Evolutionary conservation across 441 rosid species (phyloP).

Genomic region (Gossypium schwendimanii): DNA sequence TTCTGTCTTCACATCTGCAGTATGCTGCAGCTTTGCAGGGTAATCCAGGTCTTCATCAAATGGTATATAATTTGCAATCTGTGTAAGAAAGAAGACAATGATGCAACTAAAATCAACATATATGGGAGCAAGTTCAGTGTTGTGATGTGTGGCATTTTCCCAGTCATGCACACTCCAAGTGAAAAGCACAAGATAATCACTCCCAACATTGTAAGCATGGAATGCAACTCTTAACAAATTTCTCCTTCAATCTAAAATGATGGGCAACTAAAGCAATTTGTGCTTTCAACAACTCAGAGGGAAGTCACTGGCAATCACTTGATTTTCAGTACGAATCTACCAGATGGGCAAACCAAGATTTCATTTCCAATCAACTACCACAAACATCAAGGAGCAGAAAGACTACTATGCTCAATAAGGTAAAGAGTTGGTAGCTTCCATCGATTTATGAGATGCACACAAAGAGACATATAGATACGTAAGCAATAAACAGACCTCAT

Average conservation of each 20-base stretch:
- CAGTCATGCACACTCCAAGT: neutral
- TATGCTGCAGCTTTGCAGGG: slow-evolving; percentile 78
- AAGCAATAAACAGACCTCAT: slow-evolving; percentile 51
- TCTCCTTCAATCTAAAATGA: neutral
- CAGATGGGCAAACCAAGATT: neutral
- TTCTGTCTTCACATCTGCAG: slow-evolving; percentile 44
- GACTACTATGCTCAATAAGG: neutral
- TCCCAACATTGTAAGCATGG: neutral
- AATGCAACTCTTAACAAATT: neutral
- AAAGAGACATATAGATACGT: neutral
- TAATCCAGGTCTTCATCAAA: slow-evolving; percentile 77
- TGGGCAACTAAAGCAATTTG: neutral
- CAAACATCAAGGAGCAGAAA: neutral
- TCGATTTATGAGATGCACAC: neutral
- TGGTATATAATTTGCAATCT: slow-evolving; percentile 88
- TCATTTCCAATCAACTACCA: neutral
- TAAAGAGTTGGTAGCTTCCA: neutral
- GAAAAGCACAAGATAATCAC: neutral
- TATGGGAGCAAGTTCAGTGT: neutral
- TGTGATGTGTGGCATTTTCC: neutral
- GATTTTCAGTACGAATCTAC: neutral
- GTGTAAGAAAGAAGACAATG: slow-evolving; percentile 25
- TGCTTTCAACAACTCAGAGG: slow-evolving; percentile 5
- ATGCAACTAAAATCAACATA: slow-evolving; percentile 16
- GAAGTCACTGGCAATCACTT: neutral